Evolutionary conservation across 2,329 filamentous ascomycete genomes (phyloP), one percentile per base, ranked within the genome.

Genomic region (Pseudocercospora vitis): DNA sequence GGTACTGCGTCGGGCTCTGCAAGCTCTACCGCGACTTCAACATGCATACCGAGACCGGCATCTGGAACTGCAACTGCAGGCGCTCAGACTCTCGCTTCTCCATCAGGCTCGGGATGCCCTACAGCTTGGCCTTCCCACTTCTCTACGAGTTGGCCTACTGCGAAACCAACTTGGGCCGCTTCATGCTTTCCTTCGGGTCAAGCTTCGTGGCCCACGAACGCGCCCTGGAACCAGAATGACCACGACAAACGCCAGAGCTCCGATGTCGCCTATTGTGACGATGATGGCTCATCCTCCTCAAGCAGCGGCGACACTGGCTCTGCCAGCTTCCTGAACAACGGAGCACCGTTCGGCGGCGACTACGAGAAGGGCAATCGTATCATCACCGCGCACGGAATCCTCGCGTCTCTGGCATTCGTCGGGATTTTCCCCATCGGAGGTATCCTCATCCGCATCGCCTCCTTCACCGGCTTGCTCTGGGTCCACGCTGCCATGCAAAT

Each of bases 401-500:
- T 78, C 16, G 75, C 74, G 11, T 65, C 68, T 4, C 64, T 78
- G 3, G 74, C 73, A 0, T 76, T 76, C 57, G 72, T 76, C 28
- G 69, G 74, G 32, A 62, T 78, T 42, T 77, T 78, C 63, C 75
- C 75, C 0, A 55, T 70, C 11, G 75, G 75, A 19, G 71, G 71
- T 4, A 76, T 77, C 53, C 65, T 69, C 4, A 76, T 78, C 50
- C 70, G 75, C 7, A 62, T 76, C 0, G 68, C 72, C 6, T 74
- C 69, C 14, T 76, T 77, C 62, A 67, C 73, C 3, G 73, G 74
- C 7, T 56, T 76, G 3, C 54, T 75, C 5, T 75, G 74, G 73
- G 63, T 77, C n/a, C 75, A 78, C 50, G 75, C 70, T 23, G 71
- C 64, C 0, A 68, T 79, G 40, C 81, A 84, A 58, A 50, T 76